Conservation (phyloP, 108 stramenopile genomes). For the Mediolabrus comicus region DNA sequence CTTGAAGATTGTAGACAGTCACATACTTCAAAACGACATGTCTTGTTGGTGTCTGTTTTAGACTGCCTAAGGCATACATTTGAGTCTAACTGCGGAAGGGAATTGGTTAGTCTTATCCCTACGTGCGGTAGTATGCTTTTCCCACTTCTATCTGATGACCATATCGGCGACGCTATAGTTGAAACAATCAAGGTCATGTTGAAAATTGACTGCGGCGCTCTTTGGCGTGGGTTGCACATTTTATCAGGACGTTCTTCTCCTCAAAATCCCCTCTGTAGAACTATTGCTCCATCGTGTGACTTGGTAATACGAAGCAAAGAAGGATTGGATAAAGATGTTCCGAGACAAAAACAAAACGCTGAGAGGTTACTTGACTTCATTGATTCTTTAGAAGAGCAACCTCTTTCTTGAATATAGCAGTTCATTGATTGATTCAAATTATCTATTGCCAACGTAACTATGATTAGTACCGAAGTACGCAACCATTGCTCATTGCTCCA, state of each 20-base stretch:
- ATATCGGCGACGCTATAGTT: conserved; percentile 16
- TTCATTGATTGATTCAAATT: too few relatives aligned
- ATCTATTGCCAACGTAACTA: too few relatives aligned
- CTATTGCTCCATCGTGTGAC: neutral
- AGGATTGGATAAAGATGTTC: neutral
- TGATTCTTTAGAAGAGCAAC: conserved; percentile 34
- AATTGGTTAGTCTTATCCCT: conserved; percentile 32
- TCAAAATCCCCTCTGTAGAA: conserved; percentile 11
- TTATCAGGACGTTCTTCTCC: conserved; percentile 29
- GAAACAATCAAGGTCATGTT: conserved; percentile 45
- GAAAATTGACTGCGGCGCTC: conserved; percentile 31
- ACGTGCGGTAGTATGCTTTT: conserved; percentile 39
- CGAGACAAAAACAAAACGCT: conserved; percentile 6
- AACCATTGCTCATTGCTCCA: too few relatives aligned
- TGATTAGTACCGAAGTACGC: too few relatives aligned
- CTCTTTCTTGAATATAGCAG: neutral
- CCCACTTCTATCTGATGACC: conserved; percentile 34
- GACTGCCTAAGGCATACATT: conserved; percentile 28
- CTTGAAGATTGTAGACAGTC: neutral
- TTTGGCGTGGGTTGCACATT: conserved; percentile 43
- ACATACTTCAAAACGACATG: conserved; percentile 3
- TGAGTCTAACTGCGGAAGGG: conserved; percentile 27
- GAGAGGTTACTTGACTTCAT: conserved; percentile 23
- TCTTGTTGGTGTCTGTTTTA: conserved; percentile 21
- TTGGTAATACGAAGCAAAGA: neutral